phyloP scores from a whole-genome alignment of 768 basidiomycete genomes.

The Butyriboletus loyo region DNA sequence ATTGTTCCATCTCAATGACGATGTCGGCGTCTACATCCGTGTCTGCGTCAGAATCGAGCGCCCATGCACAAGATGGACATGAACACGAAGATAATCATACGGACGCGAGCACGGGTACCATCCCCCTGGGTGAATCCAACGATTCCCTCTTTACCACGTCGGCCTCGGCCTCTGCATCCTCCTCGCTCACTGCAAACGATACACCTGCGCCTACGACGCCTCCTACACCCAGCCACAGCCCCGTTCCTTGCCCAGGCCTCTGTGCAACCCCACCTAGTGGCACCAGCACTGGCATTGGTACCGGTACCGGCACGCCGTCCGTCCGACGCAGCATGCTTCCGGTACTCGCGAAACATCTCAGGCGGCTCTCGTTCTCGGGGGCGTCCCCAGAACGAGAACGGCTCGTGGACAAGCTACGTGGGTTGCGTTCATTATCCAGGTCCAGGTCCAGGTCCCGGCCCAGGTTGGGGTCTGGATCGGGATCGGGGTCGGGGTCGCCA shows the following conservation, averaged over 20 bases:
- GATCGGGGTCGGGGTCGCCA: slow-evolving; percentile 4
- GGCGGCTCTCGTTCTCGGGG: slow-evolving; percentile 20
- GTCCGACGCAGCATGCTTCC: slow-evolving; percentile 30
- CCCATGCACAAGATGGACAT: neutral
- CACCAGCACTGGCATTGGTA: neutral
- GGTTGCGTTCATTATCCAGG: slow-evolving; percentile 17
- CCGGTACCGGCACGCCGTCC: neutral
- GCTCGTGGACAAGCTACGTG: slow-evolving; percentile 23
- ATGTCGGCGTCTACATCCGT: slow-evolving; percentile 9
- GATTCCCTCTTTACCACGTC: slow-evolving; percentile 31
- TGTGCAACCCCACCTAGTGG: neutral
- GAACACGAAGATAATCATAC: neutral
- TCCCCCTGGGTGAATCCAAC: slow-evolving; percentile 24
- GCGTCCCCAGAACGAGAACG: slow-evolving; percentile 22
- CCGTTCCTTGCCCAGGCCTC: neutral
- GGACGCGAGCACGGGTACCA: neutral
- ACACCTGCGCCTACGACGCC: slow-evolving; percentile 26
- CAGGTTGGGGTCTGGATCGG: neutral
- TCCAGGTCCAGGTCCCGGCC: slow-evolving; percentile 1
- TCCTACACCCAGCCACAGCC: slow-evolving; percentile 20
- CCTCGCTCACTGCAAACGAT: slow-evolving; percentile 21
- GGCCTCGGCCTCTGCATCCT: slow-evolving; percentile 10
- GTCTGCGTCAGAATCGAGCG: slow-evolving; percentile 9
- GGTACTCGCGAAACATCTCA: slow-evolving; percentile 25
- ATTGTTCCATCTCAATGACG: slow-evolving; percentile 11